Conservation (phyloP, 345 rosid species). For the Gossypium turneri region DNA sequence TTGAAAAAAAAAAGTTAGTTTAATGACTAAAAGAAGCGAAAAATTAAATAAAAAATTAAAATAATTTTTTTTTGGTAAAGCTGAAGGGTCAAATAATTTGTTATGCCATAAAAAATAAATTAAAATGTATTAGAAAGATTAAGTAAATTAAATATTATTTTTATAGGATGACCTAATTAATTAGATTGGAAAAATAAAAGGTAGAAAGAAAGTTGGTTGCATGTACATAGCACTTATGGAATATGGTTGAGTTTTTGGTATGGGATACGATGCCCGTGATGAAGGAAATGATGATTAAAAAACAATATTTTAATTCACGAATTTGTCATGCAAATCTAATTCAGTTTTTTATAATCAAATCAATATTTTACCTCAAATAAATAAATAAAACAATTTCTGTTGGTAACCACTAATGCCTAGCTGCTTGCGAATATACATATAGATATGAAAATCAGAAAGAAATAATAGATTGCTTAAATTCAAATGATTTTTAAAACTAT, state of each 20-base stretch:
- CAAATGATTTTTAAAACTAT: too few relatives aligned
- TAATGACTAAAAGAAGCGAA: too few relatives aligned
- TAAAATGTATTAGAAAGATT: neutral
- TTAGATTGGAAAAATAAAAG: neutral
- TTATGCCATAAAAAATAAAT: too few relatives aligned
- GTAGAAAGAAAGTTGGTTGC: neutral
- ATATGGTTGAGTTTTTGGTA: neutral
- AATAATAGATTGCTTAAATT: too few relatives aligned
- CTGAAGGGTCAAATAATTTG: too few relatives aligned
- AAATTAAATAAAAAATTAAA: too few relatives aligned
- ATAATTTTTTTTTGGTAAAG: too few relatives aligned
- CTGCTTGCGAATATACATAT: too few relatives aligned
- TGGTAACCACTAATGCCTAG: neutral
- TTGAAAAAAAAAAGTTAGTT: too few relatives aligned
- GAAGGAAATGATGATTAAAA: neutral
- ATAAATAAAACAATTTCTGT: too few relatives aligned
- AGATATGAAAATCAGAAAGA: too few relatives aligned
- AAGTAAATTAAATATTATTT: neutral
- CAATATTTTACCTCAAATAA: too few relatives aligned
- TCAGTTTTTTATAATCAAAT: neutral
- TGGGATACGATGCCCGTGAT: neutral
- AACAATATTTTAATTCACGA: neutral
- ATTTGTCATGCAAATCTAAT: neutral
- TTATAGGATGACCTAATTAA: neutral
- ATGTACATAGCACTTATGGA: neutral